These are phyloP conservation scores for Sporothrix humicola DNA, from an alignment of 2,329 filamentous ascomycete genomes.

Conservation along the genomic window DNA sequence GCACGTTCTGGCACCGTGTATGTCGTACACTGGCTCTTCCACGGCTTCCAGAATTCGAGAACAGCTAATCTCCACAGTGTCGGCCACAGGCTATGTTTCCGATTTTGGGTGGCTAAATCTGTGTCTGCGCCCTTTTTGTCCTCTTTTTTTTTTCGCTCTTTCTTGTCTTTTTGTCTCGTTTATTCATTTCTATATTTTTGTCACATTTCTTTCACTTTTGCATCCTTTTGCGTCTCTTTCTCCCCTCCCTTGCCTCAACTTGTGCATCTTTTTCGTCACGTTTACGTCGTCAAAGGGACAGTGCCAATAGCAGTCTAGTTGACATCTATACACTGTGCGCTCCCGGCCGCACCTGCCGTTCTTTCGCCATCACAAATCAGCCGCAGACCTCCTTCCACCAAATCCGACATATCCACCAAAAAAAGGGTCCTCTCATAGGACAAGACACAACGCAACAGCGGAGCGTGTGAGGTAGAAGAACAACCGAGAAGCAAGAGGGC, in stretches of 20 bases:
- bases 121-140: background rate
- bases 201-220: background rate
- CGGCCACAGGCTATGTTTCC: constrained; percentile 22
- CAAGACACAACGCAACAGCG: background rate
- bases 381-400: background rate
- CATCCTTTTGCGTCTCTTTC: background rate
- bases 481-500: background rate
- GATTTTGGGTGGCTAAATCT: constrained; percentile 20
- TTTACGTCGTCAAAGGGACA: background rate
- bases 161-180: background rate
- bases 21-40: no score
- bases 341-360: background rate
- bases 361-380: constrained; percentile 3
- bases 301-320: background rate
- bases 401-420: no score
- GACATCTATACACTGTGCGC: background rate
- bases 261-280: background rate
- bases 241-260: background rate
- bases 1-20: no score
- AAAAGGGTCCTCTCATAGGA: background rate
- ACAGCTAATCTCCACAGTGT: constrained; percentile 13
- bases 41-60: background rate
- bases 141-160: background rate
- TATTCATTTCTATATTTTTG: background rate
- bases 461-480: background rate